Conservation (phyloP, 768 basidiomycete species). For the Rhizopogon salebrosus region DNA sequence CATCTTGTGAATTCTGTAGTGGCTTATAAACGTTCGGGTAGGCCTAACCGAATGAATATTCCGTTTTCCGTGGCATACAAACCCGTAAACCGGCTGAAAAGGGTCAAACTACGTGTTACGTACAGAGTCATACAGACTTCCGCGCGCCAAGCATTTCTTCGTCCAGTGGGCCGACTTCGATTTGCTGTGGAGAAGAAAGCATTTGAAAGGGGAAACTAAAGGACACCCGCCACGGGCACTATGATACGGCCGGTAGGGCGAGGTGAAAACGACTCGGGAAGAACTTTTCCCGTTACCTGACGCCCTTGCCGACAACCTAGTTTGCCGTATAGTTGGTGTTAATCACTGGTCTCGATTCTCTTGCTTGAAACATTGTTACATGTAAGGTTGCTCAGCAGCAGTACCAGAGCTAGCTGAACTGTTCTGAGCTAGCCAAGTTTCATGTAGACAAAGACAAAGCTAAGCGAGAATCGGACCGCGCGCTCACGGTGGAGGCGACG, state of each 20-base stretch:
- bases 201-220: slow-evolving; percentile 1
- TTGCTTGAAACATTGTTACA: no score
- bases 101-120: slow-evolving; percentile 20
- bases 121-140: slow-evolving; percentile 5
- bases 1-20: neutral
- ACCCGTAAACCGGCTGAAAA: slow-evolving; percentile 11
- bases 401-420: no score
- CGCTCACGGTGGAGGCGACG: neutral
- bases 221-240: no score
- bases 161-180: slow-evolving; percentile 6
- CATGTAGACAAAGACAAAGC: slow-evolving; percentile 6
- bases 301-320: no score
- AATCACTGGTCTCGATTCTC: no score
- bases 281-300: no score
- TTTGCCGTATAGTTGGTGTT: no score
- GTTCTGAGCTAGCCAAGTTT: no score
- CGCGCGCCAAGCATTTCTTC: slow-evolving; percentile 6
- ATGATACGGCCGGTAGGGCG: neutral
- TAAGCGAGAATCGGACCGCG: no score
- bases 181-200: slow-evolving; percentile 14
- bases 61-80: slow-evolving; percentile 8
- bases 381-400: no score
- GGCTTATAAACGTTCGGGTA: slow-evolving; percentile 18
- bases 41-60: slow-evolving; percentile 7
- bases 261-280: slow-evolving; percentile 4